Percentiles rank a stretch among this genome's conserved stretches.
phyloP scores from a whole-genome alignment of 1,284 basidiomycete species.

The Leucoagaricus sp. region DNA sequence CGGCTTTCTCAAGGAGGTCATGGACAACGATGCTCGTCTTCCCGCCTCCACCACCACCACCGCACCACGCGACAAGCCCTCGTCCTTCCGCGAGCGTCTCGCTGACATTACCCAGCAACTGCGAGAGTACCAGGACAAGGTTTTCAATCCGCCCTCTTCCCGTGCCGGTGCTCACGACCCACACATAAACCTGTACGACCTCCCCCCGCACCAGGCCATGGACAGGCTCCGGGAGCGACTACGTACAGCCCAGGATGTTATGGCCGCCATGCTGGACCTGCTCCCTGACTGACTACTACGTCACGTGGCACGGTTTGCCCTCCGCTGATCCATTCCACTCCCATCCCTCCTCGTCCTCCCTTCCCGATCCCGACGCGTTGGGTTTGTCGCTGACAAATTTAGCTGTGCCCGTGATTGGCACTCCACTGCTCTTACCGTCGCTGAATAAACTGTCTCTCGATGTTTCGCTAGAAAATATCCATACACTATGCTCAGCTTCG shows the following conservation, averaged over 20 bases:
- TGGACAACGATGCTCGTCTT: conserved; percentile 23
- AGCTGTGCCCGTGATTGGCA: conserved; percentile 31
- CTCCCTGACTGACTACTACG: conserved; percentile 44
- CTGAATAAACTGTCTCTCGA: conserved; percentile 43
- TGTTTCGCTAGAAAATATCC: conserved; percentile 42
- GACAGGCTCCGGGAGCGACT: conserved; percentile 29
- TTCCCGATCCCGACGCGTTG: conserved; percentile 12
- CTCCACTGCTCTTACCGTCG: conserved; percentile 34
- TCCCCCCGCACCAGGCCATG: conserved; percentile 25
- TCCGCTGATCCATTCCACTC: background rate
- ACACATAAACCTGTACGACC: conserved; percentile 8
- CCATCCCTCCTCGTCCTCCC: background rate
- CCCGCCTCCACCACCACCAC: too few species aligned
- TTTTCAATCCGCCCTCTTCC: background rate
- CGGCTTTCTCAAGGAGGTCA: conserved; percentile 40
- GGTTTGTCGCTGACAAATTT: conserved; percentile 27
- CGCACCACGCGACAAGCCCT: background rate
- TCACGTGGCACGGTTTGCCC: conserved; percentile 42
- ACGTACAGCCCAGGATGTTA: conserved; percentile 36
- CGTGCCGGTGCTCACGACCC: background rate
- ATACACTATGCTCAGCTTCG: conserved; percentile 31
- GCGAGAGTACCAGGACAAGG: conserved; percentile 29
- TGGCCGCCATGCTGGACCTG: conserved; percentile 39
- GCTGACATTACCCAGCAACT: conserved; percentile 33
- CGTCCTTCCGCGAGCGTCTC: conserved; percentile 22